Percentiles rank a stretch among this genome's conserved stretches.
Evolutionary conservation across 176 grass and related monocot genomes (phyloP).

Genomic region (Carex scoparia): DNA sequence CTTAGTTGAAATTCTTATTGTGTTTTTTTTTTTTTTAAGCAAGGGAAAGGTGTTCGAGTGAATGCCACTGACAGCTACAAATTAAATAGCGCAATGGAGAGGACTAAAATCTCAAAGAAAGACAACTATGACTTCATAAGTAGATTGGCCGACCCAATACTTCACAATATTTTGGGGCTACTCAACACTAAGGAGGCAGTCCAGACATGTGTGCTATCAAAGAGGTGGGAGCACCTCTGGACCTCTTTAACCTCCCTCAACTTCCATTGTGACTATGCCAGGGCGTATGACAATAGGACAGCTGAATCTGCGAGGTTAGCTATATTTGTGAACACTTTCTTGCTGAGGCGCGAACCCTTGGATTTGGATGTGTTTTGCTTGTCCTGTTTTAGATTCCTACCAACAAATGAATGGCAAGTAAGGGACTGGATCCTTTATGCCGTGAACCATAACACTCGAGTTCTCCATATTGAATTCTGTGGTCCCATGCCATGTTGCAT

Average conservation of each 20-base stretch:
- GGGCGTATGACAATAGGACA: too few species aligned
- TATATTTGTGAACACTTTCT: neutral
- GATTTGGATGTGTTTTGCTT: neutral
- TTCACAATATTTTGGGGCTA: neutral
- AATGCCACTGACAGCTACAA: neutral
- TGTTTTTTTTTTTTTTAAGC: too few species aligned
- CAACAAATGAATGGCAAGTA: too few species aligned
- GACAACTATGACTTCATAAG: neutral
- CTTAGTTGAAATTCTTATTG: too few species aligned
- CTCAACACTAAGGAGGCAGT: neutral
- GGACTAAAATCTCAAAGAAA: neutral
- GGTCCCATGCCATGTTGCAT: neutral
- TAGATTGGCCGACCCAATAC: neutral
- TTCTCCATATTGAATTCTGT: neutral
- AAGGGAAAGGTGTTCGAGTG: neutral
- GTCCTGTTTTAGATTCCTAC: neutral
- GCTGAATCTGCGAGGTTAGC: neutral
- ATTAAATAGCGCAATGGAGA: neutral
- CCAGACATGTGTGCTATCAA: neutral
- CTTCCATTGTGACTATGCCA: neutral
- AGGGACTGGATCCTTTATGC: neutral
- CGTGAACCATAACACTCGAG: neutral
- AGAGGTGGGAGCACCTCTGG: neutral
- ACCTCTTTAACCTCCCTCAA: neutral
- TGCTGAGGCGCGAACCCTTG: neutral